Percentiles rank a stretch among this genome's conserved stretches.
These are phyloP conservation scores for Ascocoryne sarcoides DNA, from an alignment of 2,329 filamentous ascomycete species.

Conservation along the genomic window DNA sequence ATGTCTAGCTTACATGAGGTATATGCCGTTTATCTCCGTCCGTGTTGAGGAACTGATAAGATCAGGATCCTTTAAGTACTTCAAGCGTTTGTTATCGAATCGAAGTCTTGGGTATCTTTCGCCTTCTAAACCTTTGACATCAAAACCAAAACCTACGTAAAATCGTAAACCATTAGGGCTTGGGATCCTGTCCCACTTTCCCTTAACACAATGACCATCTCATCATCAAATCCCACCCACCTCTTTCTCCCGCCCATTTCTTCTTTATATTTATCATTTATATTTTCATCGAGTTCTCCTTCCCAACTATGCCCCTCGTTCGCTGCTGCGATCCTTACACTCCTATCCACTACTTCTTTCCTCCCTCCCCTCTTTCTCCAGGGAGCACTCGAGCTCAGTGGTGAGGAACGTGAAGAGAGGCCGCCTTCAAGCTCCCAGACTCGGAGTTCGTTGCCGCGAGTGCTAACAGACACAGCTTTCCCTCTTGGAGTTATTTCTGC, in stretches of 20 bases:
- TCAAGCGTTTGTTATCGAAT: no score
- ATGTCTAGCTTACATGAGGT: no score
- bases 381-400: slow-evolving; percentile 31
- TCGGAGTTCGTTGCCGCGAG: slow-evolving; percentile 48
- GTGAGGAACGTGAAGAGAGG: no score
- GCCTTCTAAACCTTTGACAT: background rate
- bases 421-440: slow-evolving; percentile 62
- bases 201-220: slow-evolving; percentile 57
- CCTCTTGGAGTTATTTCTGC: slow-evolving; percentile 60
- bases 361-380: slow-evolving; percentile 27
- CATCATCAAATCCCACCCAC: slow-evolving; percentile 64
- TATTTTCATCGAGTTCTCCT: background rate
- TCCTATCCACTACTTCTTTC: slow-evolving; percentile 38
- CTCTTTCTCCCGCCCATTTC: slow-evolving; percentile 26
- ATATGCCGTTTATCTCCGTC: no score
- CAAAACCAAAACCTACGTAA: slow-evolving; percentile 37
- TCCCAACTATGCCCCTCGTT: background rate
- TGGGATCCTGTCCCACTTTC: slow-evolving; percentile 49
- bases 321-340: slow-evolving; percentile 39
- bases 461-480: slow-evolving; percentile 61
- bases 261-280: background rate
- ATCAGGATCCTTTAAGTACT: no score
- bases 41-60: no score
- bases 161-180: slow-evolving; percentile 59
- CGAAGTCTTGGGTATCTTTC: no score